Evolutionary conservation across 1,284 basidiomycete genomes (phyloP).

Genomic region (Amylostereum areolatum): DNA sequence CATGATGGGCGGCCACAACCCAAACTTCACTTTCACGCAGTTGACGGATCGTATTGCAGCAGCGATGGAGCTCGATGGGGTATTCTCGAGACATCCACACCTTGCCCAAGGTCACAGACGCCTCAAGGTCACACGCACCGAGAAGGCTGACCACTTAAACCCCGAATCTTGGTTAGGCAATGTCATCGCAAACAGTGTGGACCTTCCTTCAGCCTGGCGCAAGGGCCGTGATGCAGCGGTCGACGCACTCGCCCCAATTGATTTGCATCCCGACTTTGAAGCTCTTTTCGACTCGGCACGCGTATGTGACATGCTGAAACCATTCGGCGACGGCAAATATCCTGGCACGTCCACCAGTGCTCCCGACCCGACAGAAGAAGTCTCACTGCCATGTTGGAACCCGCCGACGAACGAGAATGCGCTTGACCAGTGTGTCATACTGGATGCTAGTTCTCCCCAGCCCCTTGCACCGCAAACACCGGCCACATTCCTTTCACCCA

Average conservation of each 20-base stretch:
- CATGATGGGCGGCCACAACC: constrained; percentile 6
- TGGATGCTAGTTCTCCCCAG: no score
- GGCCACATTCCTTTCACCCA: no score
- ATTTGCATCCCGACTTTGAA: neutral
- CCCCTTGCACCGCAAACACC: no score
- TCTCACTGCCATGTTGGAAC: no score
- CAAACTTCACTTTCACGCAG: constrained; percentile 18
- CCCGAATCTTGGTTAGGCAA: constrained; percentile 12
- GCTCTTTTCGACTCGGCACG: neutral
- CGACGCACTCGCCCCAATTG: neutral
- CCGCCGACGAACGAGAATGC: no score
- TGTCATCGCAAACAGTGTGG: constrained; percentile 5
- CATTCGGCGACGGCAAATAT: constrained; percentile 8
- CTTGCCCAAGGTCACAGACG: constrained; percentile 10
- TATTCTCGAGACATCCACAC: constrained; percentile 7
- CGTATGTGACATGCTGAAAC: constrained; percentile 4
- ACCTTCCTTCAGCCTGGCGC: constrained; percentile 1
- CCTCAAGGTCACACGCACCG: constrained; percentile 5
- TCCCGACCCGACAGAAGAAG: no score
- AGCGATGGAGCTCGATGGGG: constrained; percentile 23
- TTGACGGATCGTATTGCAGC: constrained; percentile 28
- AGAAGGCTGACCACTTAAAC: constrained; percentile 14
- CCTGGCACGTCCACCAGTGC: no score
- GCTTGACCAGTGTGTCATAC: no score
- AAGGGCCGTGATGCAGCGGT: constrained; percentile 3